These are phyloP conservation scores for Naganishia onofrii DNA, from an alignment of 768 basidiomycete genomes.

Conservation along the genomic window DNA sequence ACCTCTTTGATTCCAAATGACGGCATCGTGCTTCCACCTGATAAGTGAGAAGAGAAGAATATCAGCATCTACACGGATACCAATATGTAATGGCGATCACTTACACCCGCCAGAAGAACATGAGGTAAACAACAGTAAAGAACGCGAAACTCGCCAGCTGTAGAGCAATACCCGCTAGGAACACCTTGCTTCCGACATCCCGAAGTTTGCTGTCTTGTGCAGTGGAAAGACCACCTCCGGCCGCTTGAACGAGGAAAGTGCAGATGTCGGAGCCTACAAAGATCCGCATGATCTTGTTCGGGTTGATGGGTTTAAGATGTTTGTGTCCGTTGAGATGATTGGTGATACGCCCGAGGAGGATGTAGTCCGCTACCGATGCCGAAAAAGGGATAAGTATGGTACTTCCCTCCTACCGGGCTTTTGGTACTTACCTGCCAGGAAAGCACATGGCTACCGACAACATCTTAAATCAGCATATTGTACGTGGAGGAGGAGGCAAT, in stretches of 20 bases:
- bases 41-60: constrained; percentile 6
- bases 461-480: neutral
- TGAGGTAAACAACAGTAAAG: constrained; percentile 43
- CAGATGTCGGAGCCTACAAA: constrained; percentile 50
- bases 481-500: neutral
- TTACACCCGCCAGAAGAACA: constrained; percentile 45
- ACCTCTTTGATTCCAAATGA: constrained; percentile 40
- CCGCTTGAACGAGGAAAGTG: constrained; percentile 52
- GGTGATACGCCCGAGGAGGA: constrained; percentile 47
- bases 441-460: constrained; percentile 45
- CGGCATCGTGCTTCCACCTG: constrained; percentile 38
- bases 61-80: neutral
- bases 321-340: constrained; percentile 39
- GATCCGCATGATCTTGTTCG: constrained; percentile 40
- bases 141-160: constrained; percentile 48
- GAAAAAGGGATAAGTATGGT: neutral
- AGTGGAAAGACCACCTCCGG: constrained; percentile 48
- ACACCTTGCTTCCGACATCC: constrained; percentile 46
- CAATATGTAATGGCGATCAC: constrained; percentile 19
- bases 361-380: constrained; percentile 40
- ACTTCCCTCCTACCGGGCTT: no score
- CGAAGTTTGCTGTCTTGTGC: constrained; percentile 38
- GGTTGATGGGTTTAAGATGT: constrained; percentile 45
- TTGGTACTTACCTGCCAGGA: constrained; percentile 40
- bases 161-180: constrained; percentile 50